phyloP scores from a whole-genome alignment of 2,329 filamentous ascomycete genomes.

The Thielaviopsis populi region DNA sequence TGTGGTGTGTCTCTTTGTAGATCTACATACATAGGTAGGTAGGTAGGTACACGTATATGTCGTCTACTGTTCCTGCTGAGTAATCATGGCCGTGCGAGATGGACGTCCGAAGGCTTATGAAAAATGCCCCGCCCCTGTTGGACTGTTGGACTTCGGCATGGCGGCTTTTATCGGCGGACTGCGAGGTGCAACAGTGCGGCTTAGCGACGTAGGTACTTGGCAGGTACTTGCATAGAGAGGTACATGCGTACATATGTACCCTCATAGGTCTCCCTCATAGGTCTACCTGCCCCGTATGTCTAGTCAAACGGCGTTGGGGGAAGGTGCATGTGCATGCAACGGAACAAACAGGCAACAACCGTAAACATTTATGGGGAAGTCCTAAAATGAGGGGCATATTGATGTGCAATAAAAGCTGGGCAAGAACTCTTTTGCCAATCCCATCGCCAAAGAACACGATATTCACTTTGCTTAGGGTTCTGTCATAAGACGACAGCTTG shows the following conservation, averaged over 20 bases:
- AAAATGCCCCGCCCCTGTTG: too few species aligned
- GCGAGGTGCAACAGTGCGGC: neutral
- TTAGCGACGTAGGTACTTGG: too few species aligned
- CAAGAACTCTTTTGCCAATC: neutral
- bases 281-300: too few species aligned
- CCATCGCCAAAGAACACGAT: neutral
- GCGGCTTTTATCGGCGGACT: neutral
- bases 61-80: neutral
- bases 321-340: neutral
- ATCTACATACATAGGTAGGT: too few species aligned
- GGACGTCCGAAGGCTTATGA: neutral
- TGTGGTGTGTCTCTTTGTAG: neutral
- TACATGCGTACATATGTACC: too few species aligned
- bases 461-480: neutral
- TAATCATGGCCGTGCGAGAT: neutral
- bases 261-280: too few species aligned
- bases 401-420: neutral
- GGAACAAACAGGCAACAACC: neutral
- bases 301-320: neutral
- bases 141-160: neutral
- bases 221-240: neutral
- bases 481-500: neutral
- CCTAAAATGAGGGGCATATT: neutral
- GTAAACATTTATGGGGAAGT: slow-evolving; percentile 2
- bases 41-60: too few species aligned